Conservation (phyloP, 179 eudicot genomes). For the Beta macrorhiza region DNA sequence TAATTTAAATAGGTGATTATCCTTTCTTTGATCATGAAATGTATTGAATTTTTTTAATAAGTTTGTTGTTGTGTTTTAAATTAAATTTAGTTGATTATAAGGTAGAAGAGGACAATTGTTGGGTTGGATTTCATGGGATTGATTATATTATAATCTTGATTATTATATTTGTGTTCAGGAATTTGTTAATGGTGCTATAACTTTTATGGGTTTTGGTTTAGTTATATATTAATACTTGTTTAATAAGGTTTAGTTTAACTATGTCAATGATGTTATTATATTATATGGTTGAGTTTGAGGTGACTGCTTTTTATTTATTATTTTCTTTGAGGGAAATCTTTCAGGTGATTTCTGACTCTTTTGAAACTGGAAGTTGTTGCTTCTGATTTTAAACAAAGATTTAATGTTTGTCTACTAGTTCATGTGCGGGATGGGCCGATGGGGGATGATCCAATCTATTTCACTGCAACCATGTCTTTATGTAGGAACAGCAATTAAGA, state of each 20-base stretch:
- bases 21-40: neutral
- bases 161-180: neutral
- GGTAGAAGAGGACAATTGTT: neutral
- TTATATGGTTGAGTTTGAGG: neutral
- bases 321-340: neutral
- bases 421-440: neutral
- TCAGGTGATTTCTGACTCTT: slow-evolving; percentile 9
- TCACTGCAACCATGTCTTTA: neutral
- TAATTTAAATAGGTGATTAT: slow-evolving; percentile 14
- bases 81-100: too few species aligned
- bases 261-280: neutral
- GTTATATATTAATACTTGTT: too few species aligned
- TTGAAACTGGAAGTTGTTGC: neutral
- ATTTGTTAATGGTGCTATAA: slow-evolving; percentile 10
- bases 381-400: neutral
- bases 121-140: neutral
- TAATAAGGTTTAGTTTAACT: too few species aligned
- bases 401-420: neutral
- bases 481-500: neutral
- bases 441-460: neutral
- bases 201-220: neutral
- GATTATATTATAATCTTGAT: neutral
- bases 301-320: neutral
- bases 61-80: neutral
- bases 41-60: neutral